Conservation (phyloP, 2,329 filamentous ascomycete genomes). For the Decorospora gaudefroyi region DNA sequence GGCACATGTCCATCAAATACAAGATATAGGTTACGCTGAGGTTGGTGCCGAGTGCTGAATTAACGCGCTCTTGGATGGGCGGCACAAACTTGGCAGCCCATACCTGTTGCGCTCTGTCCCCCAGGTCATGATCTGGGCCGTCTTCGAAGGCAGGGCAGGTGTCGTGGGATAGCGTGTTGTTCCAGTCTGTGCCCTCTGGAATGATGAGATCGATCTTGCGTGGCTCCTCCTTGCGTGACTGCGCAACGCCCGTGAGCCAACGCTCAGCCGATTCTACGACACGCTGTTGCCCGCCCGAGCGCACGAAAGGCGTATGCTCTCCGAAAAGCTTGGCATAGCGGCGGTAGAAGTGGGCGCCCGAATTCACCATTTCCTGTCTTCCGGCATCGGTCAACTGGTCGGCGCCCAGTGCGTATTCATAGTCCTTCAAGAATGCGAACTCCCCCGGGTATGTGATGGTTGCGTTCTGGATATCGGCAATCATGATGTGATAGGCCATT, state of each 20-base stretch:
- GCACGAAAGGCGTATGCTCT: conserved; percentile 67
- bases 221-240: conserved; percentile 53
- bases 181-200: conserved; percentile 66
- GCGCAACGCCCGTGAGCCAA: conserved; percentile 75
- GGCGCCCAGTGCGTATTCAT: conserved; percentile 70
- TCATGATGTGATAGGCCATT: conserved; percentile 63
- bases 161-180: conserved; percentile 81
- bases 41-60: conserved; percentile 69
- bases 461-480: conserved; percentile 67
- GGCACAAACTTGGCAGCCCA: conserved; percentile 70
- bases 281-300: conserved; percentile 70
- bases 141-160: conserved; percentile 72
- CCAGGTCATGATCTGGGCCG: conserved; percentile 57
- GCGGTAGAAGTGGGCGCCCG: conserved; percentile 74
- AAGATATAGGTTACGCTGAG: conserved; percentile 66
- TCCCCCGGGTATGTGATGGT: conserved; percentile 61
- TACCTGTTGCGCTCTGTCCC: conserved; percentile 55
- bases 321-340: conserved; percentile 69
- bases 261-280: conserved; percentile 75
- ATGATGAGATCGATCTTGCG: conserved; percentile 62
- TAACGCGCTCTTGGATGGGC: conserved; percentile 70
- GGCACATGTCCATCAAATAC: conserved; percentile 84
- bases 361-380: conserved; percentile 70
- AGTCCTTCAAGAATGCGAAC: conserved; percentile 72
- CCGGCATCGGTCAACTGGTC: conserved; percentile 73